phyloP scores from a whole-genome alignment of 176 grass and related monocot species.

The Cymbopogon citratus region DNA sequence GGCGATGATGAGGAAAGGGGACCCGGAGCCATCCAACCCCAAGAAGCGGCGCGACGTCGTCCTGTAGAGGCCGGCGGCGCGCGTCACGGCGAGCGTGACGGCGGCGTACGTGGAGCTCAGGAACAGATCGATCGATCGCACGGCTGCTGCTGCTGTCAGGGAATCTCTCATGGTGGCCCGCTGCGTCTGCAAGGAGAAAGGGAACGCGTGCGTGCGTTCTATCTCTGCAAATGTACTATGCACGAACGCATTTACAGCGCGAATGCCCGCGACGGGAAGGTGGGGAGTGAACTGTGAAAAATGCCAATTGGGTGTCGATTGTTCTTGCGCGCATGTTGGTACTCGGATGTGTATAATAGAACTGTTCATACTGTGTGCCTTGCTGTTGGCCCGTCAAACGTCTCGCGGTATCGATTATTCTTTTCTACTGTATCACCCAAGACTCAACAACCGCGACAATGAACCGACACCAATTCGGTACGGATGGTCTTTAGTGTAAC shows the following conservation, averaged over 20 bases:
- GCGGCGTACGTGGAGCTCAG: background rate
- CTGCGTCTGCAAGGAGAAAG: background rate
- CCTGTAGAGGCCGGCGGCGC: slow-evolving; percentile 31
- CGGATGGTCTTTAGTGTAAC: too few species aligned
- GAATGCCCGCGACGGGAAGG: too few species aligned
- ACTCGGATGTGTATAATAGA: slow-evolving; percentile 1
- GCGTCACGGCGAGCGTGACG: background rate
- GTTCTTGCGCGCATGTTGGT: background rate
- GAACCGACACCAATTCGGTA: too few species aligned
- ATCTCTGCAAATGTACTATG: background rate
- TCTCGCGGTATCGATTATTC: too few species aligned
- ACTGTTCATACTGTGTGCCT: background rate
- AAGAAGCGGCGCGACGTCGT: slow-evolving; percentile 75
- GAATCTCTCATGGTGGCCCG: background rate
- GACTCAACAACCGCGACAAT: too few species aligned
- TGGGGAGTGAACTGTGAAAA: background rate
- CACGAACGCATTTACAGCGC: background rate
- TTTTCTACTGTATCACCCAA: too few species aligned
- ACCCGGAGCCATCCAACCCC: slow-evolving; percentile 50
- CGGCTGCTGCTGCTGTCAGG: background rate
- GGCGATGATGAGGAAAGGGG: slow-evolving; percentile 79
- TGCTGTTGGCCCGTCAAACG: background rate
- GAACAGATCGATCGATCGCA: background rate
- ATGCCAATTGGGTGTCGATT: background rate
- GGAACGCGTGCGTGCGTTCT: background rate